Evolutionary conservation across 1,139 yeast species (phyloP).

Genomic region (Yamadazyma buinensis): DNA sequence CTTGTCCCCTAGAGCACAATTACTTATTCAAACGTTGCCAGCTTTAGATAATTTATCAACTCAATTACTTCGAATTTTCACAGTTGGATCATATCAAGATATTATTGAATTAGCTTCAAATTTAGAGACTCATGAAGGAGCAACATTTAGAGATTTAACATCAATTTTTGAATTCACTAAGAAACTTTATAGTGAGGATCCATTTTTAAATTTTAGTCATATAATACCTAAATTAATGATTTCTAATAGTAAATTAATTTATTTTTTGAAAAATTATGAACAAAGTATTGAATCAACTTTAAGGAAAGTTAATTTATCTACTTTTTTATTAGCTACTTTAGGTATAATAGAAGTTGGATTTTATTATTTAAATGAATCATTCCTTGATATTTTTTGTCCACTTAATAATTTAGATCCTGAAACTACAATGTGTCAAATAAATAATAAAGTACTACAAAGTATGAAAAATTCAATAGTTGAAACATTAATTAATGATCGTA

Average conservation of each 20-base stretch:
- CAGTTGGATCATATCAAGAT: constrained; percentile 69
- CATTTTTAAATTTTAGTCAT: constrained; percentile 60
- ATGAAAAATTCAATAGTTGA: constrained; percentile 30
- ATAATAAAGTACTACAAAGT: constrained; percentile 32
- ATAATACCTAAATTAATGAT: constrained; percentile 53
- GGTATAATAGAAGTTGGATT: constrained; percentile 87
- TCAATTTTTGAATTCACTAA: constrained; percentile 74
- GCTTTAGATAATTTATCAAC: constrained; percentile 71
- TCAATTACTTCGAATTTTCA: constrained; percentile 66
- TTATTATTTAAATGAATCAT: constrained; percentile 77
- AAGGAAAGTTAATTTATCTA: constrained; percentile 81
- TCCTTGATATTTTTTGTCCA: constrained; percentile 81
- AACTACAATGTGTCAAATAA: constrained; percentile 39
- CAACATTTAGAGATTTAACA: constrained; percentile 67
- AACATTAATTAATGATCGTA: constrained; percentile 24
- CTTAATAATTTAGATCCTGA: constrained; percentile 44
- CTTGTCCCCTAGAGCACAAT: constrained; percentile 57
- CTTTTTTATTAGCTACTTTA: constrained; percentile 78
- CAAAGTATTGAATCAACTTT: constrained; percentile 66
- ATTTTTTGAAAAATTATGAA: constrained; percentile 55
- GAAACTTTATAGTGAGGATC: constrained; percentile 59
- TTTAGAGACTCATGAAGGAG: constrained; percentile 70
- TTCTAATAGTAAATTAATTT: constrained; percentile 64
- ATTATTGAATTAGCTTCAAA: constrained; percentile 69
- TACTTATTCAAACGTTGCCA: constrained; percentile 63